Base-by-base conservation (phyloP, 1,284 basidiomycete genomes). In the Melampsora americana region DNA sequence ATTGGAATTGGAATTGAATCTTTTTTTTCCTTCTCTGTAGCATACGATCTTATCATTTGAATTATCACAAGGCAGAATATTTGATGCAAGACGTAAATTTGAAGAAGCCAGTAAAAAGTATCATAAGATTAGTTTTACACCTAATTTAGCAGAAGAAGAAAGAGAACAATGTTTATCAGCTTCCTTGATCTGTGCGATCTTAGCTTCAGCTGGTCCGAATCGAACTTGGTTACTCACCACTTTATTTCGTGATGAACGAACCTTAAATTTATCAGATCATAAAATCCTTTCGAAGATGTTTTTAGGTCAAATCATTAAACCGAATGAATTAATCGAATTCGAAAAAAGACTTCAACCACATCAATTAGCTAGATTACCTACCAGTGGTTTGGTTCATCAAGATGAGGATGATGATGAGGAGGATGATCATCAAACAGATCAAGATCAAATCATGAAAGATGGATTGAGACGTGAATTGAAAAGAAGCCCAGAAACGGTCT, bases 281-380 rank as follows among this genome's bases (percentile, higher is more conserved):
- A 92, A 90, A 80, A 94, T 99, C 83, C 88, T 99, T 32, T 90
- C 90, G 69, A 97, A 97, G 79, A 97, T 98, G 91, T 94, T 97
- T 84, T 89, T 96, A 79, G 95, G 97, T 81, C 94, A 94, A 79
- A 96, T 99, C 80, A 88, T 99, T 60, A 90, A 93, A 62, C 87
- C 92, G 0, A 86, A 88, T 69, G 95, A 98, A 84, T 88, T 99
- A 77, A 89, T 90, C 80, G 90, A 90, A 75, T 98, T 99, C 82
- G 93, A 95, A 82, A 86, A 86, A 69, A 90, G 89, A 1, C 88
- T 99, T 70, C 90, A 91, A 79, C 88, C 90, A 7, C 96, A 99
- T 84, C 96, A 99, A 83, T 87, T 95, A 39, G 95, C 95, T 16
- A 90, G 88, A 81, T 90, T 99, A 64, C 88, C 90, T 0, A 66